phyloP scores from a whole-genome alignment of 768 basidiomycete species.

The Pleurotus platypus region DNA sequence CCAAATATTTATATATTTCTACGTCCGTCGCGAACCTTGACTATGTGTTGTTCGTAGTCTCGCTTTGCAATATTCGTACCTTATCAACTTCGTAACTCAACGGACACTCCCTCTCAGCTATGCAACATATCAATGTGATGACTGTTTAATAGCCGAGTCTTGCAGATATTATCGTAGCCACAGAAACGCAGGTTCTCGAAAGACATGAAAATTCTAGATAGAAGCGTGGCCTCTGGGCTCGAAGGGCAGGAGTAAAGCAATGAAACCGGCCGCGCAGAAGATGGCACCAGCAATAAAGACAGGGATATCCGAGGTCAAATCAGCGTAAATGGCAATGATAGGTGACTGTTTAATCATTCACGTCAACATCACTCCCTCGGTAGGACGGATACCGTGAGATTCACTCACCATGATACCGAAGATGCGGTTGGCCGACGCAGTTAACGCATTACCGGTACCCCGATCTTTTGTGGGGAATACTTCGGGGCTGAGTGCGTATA shows the following conservation, averaged over 20 bases:
- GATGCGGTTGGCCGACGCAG: slow-evolving; percentile 49
- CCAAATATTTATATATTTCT: too few species aligned
- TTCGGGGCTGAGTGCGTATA: slow-evolving; percentile 43
- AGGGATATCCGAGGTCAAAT: slow-evolving; percentile 44
- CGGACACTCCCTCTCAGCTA: too few species aligned
- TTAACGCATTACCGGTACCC: slow-evolving; percentile 56
- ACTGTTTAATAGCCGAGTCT: too few species aligned
- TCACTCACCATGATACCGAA: slow-evolving; percentile 54
- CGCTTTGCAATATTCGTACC: too few species aligned
- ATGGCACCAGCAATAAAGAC: slow-evolving; percentile 52
- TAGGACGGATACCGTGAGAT: neutral
- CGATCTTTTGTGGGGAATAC: slow-evolving; percentile 50
- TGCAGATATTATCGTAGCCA: too few species aligned
- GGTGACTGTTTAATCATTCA: slow-evolving; percentile 30
- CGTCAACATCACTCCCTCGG: neutral
- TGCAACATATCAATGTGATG: too few species aligned
- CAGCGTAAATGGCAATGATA: slow-evolving; percentile 46
- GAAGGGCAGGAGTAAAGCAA: slow-evolving; percentile 50
- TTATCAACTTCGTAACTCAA: too few species aligned
- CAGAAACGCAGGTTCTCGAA: too few species aligned
- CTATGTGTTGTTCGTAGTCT: too few species aligned
- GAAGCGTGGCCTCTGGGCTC: slow-evolving; percentile 56
- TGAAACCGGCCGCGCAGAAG: slow-evolving; percentile 45
- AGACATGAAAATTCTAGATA: slow-evolving; percentile 22
- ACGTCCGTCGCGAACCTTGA: too few species aligned